Evolutionary conservation across 352 stramenopile genomes (phyloP), one percentile per base, ranked within the genome.

Genomic region (Phytophthora pistaciae): DNA sequence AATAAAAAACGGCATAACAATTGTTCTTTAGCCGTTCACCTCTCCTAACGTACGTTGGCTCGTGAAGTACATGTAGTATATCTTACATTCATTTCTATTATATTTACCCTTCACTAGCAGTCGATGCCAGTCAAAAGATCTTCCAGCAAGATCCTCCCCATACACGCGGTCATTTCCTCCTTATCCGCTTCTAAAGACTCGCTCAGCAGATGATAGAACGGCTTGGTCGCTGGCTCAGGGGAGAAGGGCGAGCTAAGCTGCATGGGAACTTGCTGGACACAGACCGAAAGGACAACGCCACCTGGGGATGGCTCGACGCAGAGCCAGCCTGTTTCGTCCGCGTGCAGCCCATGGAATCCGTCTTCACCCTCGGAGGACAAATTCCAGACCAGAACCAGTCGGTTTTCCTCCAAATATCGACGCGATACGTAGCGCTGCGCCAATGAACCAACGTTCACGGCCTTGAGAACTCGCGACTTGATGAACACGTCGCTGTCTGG

Each of bases 321-420:
- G 16, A 76, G 18, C 72, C 72, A 79, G 1, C 50, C 63, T 3
- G 62, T 74, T 61, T 76, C 68, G 14, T 79, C 72, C 1, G 68
- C 23, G 21, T 75, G 53, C n/a, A 79, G 53, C 14, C 63, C 68
- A 1, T 9, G 70, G n/a, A 78, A 72, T 13, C 25, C 48, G 10
- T 74, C 61, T 46, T 77, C 69, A 9, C 79, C 77, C 25, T 87
- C 69, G 0, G 70, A 79, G 5, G 77, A 70, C 13, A 75, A 69
- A n/a, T 79, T 82, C 83, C 80, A 91, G 18, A 89, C 81, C 1
- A 89, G 42, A 59, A 88, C 73, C 48, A 84, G 64, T 8, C 83
- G 77, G 16, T 82, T 63, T 0, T 49, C 21, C 36, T 88, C 75
- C 6, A 68, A 70, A 36, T 87, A 90, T 36, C 52, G 54, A 0